Evolutionary conservation across 129 eudicot genomes (phyloP).

Genomic region (Smallanthus sonchifolius): DNA sequence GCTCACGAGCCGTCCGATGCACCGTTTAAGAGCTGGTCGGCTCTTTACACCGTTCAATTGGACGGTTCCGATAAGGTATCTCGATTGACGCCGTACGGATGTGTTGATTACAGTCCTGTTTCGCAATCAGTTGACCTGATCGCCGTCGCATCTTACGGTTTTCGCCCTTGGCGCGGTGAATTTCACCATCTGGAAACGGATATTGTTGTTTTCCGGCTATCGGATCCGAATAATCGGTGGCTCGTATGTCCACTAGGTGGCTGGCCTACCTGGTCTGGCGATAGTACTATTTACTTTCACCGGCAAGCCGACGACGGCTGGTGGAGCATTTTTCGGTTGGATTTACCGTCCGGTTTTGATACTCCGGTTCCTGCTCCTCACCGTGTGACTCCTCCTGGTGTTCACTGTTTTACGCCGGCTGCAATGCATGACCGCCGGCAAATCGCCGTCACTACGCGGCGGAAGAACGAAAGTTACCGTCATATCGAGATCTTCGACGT

Average conservation of each 20-base stretch:
- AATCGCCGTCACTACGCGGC: conserved; percentile 66
- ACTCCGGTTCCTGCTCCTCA: conserved; percentile 23
- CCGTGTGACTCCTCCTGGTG: conserved; percentile 77
- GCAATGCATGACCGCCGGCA: conserved; percentile 32
- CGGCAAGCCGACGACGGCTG: conserved; percentile 79
- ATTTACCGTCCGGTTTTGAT: conserved; percentile 26
- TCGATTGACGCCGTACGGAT: conserved; percentile 54
- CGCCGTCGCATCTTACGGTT: conserved; percentile 70
- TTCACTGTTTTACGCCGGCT: conserved; percentile 82
- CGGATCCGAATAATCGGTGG: conserved; percentile 42
- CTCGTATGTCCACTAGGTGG: conserved; percentile 55
- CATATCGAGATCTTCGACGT: conserved; percentile 74
- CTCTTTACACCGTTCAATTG: conserved; percentile 43
- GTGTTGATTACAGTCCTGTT: conserved; percentile 72
- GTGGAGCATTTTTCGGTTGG: conserved; percentile 72
- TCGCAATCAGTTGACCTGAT: conserved; percentile 52
- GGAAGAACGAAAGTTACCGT: conserved; percentile 42
- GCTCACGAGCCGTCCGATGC: conserved; percentile 50
- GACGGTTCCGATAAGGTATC: background rate
- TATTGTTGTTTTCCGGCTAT: conserved; percentile 46
- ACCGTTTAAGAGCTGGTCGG: conserved; percentile 70
- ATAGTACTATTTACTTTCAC: conserved; percentile 63
- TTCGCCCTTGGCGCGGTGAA: conserved; percentile 65
- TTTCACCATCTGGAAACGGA: conserved; percentile 60
- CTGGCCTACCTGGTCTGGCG: conserved; percentile 83